Percentiles rank a stretch among this genome's conserved stretches.
phyloP scores from a whole-genome alignment of 768 basidiomycete genomes.

The Macrolepiota dolichaula region DNA sequence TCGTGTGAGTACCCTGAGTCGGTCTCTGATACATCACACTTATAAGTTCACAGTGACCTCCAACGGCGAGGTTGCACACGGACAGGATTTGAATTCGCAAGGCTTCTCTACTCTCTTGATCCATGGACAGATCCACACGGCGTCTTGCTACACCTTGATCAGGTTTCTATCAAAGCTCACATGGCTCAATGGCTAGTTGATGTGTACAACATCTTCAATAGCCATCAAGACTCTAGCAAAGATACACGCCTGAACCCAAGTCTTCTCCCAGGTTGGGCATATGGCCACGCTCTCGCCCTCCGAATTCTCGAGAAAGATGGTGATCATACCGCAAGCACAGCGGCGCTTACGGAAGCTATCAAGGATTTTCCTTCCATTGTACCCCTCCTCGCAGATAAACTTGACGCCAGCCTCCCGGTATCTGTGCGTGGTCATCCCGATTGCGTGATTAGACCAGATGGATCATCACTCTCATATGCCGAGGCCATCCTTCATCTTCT shows the following conservation, averaged over 20 bases:
- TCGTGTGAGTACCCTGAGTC: conserved; percentile 51
- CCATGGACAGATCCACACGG: conserved; percentile 91
- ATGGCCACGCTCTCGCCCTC: conserved; percentile 67
- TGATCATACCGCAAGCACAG: conserved; percentile 56
- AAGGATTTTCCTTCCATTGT: conserved; percentile 77
- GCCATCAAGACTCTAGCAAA: conserved; percentile 17
- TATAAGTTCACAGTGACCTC: conserved; percentile 53
- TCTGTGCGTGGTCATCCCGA: conserved; percentile 56
- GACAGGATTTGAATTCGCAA: conserved; percentile 88
- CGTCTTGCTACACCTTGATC: conserved; percentile 77
- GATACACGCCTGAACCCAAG: conserved; percentile 43
- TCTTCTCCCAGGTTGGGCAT: conserved; percentile 75
- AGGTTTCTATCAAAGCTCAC: conserved; percentile 76
- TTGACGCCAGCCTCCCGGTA: conserved; percentile 62
- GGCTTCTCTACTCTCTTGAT: conserved; percentile 60
- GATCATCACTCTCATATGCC: conserved; percentile 45
- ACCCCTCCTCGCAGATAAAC: conserved; percentile 81
- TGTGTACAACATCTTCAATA: conserved; percentile 49
- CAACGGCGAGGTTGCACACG: conserved; percentile 86
- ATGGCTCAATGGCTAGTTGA: conserved; percentile 82
- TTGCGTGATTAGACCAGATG: conserved; percentile 70
- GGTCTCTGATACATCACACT: not conserved
- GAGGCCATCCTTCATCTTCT: conserved; percentile 68
- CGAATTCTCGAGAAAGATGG: conserved; percentile 45
- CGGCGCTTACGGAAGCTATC: conserved; percentile 72